A percentile compares a stretch with the other conserved stretches of the same genome.
phyloP scores from a whole-genome alignment of 2,329 filamentous ascomycete species.

The Aspergillus sp. region DNA sequence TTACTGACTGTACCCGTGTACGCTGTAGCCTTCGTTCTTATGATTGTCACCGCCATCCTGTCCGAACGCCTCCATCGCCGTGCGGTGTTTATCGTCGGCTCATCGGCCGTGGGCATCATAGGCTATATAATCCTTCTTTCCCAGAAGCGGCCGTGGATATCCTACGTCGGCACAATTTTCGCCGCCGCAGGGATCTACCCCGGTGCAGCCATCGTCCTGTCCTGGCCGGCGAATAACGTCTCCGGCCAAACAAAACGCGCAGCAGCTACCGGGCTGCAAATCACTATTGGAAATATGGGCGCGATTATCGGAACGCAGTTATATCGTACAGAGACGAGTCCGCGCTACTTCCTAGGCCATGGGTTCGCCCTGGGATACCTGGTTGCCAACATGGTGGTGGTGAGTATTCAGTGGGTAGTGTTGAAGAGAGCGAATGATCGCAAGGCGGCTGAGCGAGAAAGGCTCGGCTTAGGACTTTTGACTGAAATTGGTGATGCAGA shows the following conservation, averaged over 20 bases:
- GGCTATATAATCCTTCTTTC: slow-evolving; percentile 55
- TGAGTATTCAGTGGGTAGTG: slow-evolving; percentile 43
- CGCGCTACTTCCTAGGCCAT: slow-evolving; percentile 58
- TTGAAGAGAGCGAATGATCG: slow-evolving; percentile 50
- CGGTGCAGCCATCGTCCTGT: slow-evolving; percentile 52
- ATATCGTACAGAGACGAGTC: slow-evolving; percentile 52
- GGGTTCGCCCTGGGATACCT: slow-evolving; percentile 58
- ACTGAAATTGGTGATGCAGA: slow-evolving; percentile 42
- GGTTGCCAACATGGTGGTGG: slow-evolving; percentile 48
- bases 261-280: slow-evolving; percentile 61
- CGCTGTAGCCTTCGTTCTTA: slow-evolving; percentile 52
- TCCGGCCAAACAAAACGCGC: slow-evolving; percentile 61
- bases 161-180: slow-evolving; percentile 54
- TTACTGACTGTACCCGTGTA: slow-evolving; percentile 57
- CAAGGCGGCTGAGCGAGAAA: slow-evolving; percentile 41
- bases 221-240: slow-evolving; percentile 64
- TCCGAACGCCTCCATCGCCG: slow-evolving; percentile 51
- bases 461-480: slow-evolving; percentile 18
- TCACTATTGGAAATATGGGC: slow-evolving; percentile 60
- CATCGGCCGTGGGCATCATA: slow-evolving; percentile 47
- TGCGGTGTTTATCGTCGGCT: slow-evolving; percentile 55
- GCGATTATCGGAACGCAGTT: slow-evolving; percentile 62
- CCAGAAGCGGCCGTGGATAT: slow-evolving; percentile 46
- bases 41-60: slow-evolving; percentile 48
- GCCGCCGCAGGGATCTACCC: slow-evolving; percentile 60